phyloP scores from a whole-genome alignment of 1,284 basidiomycete genomes.

The Leccinum pachyderme region DNA sequence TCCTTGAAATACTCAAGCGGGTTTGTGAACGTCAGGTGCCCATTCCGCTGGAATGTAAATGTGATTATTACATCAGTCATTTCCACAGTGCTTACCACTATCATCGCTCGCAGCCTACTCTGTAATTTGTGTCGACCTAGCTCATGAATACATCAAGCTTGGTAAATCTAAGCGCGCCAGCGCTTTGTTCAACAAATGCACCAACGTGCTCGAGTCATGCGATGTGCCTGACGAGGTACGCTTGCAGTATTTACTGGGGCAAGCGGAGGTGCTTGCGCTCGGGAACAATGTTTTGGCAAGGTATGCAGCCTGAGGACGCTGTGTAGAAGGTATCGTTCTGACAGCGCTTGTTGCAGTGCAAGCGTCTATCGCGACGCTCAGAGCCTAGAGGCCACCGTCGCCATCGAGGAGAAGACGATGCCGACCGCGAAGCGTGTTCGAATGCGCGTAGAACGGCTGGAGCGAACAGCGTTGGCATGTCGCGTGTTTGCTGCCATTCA shows the following conservation, averaged over 20 bases:
- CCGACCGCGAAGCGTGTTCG: constrained; percentile 58
- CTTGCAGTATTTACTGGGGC: constrained; percentile 60
- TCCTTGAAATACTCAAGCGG: constrained; percentile 48
- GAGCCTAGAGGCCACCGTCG: constrained; percentile 41
- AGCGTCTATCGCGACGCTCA: constrained; percentile 59
- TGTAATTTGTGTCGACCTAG: constrained; percentile 65
- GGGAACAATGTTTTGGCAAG: constrained; percentile 61
- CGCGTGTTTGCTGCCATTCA: constrained; percentile 68
- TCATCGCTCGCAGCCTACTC: constrained; percentile 54
- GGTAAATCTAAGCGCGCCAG: constrained; percentile 71
- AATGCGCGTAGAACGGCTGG: constrained; percentile 55
- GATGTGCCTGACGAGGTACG: constrained; percentile 48
- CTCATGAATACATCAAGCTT: constrained; percentile 72
- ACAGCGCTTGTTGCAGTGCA: constrained; percentile 38
- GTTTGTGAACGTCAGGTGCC: constrained; percentile 45
- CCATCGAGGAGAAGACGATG: constrained; percentile 46
- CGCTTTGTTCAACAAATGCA: constrained; percentile 57
- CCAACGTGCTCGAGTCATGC: constrained; percentile 43
- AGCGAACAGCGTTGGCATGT: constrained; percentile 71
- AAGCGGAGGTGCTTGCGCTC: constrained; percentile 64
- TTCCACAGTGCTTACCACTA: neutral
- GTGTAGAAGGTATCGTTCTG: neutral
- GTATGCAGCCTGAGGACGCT: constrained; percentile 37
- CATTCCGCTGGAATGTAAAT: constrained; percentile 50
- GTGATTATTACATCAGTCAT: neutral